These are phyloP conservation scores for Pythium brachiatum DNA, from an alignment of 352 stramenopile genomes.

Conservation along the genomic window DNA sequence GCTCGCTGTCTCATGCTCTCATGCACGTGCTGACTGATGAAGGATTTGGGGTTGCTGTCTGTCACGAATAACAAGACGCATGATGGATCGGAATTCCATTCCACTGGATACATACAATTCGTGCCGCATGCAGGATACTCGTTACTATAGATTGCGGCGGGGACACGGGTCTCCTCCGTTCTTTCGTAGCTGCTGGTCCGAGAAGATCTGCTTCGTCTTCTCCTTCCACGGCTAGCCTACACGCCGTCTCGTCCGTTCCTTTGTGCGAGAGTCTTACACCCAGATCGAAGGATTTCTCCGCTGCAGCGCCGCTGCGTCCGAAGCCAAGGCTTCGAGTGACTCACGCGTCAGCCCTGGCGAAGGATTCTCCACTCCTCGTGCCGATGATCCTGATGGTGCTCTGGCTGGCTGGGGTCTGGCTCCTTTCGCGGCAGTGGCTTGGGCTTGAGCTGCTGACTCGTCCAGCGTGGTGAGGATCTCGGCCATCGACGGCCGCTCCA, in stretches of 20 bases:
- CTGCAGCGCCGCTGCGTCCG: neutral
- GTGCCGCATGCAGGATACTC: neutral
- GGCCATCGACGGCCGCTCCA: constrained; percentile 64
- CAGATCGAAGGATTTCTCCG: neutral
- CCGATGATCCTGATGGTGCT: neutral
- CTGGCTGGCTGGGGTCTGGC: neutral
- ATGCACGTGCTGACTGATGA: neutral
- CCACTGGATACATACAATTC: neutral
- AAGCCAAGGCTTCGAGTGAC: neutral
- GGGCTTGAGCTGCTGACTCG: neutral
- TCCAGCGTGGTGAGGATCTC: constrained; percentile 44
- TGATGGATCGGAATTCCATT: too few species aligned
- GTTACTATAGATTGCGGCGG: neutral
- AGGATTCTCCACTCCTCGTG: neutral
- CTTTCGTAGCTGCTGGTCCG: neutral
- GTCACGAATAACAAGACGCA: too few species aligned
- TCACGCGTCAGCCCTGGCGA: neutral
- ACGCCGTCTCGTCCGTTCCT: too few species aligned
- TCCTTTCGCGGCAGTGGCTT: neutral
- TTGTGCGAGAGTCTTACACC: neutral
- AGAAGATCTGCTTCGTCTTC: neutral
- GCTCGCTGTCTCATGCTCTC: too few species aligned
- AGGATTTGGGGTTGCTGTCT: neutral
- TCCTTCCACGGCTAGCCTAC: too few species aligned
- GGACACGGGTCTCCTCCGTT: neutral